Evolutionary conservation across 2,329 filamentous ascomycete genomes (phyloP).

Genomic region (Apiospora phragmitis): DNA sequence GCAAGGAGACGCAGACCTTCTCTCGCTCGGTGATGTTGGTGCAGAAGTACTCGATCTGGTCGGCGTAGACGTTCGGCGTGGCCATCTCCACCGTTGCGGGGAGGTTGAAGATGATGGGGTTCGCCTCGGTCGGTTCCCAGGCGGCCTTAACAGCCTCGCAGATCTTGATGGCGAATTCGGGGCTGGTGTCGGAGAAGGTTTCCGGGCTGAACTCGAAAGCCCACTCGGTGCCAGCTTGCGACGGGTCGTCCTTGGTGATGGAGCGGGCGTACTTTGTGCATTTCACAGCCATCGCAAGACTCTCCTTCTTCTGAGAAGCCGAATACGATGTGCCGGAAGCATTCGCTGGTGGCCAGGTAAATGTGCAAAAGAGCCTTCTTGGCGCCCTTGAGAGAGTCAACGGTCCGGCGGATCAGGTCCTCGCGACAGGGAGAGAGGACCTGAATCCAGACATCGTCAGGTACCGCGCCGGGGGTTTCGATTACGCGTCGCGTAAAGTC

Average conservation of each 20-base stretch:
- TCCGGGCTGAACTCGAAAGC: conserved; percentile 83
- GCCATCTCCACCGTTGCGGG: conserved; percentile 94
- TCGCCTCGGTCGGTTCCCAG: conserved; percentile 79
- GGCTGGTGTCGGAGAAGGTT: conserved; percentile 86
- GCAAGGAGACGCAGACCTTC: conserved; percentile 84
- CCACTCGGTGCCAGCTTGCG: conserved; percentile 63
- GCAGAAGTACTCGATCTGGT: conserved; percentile 96
- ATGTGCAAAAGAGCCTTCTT: conserved; percentile 96
- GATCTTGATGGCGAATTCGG: conserved; percentile 79
- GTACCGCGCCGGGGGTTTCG: conserved; percentile 78
- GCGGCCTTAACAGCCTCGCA: conserved; percentile 93
- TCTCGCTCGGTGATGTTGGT: conserved; percentile 79
- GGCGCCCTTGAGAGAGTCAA: conserved; percentile 82
- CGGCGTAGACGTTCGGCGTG: conserved; percentile 93
- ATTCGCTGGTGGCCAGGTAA: conserved; percentile 94
- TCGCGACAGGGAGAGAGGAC: conserved; percentile 90
- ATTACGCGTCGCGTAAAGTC: conserved; percentile 89
- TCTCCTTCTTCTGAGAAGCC: conserved; percentile 83
- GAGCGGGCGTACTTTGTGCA: conserved; percentile 86
- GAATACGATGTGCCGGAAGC: conserved; percentile 84
- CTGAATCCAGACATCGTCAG: conserved; percentile 89
- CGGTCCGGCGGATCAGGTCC: conserved; percentile 86
- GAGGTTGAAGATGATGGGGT: conserved; percentile 93
- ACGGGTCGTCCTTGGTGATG: conserved; percentile 79
- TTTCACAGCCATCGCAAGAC: conserved; percentile 76